phyloP scores from a whole-genome alignment of 2,329 filamentous ascomycete genomes.

The Aspergillus arachidicola region DNA sequence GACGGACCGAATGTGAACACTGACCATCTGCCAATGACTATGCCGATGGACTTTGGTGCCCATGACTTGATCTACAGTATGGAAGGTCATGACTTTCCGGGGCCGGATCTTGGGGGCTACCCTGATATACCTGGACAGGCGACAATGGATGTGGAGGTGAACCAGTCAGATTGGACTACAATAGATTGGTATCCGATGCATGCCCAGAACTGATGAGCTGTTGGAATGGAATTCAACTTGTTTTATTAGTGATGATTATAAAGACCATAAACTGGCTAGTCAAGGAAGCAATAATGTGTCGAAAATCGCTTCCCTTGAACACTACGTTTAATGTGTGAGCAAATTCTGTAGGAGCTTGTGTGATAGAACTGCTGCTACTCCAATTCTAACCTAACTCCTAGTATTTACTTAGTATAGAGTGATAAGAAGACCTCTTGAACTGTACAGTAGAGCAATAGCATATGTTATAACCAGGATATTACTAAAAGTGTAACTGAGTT shows the following conservation, averaged over 20 bases:
- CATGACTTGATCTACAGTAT: neutral
- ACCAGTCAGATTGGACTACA: neutral
- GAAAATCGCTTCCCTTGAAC: neutral
- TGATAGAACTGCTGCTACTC: too few relatives aligned
- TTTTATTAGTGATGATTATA: neutral
- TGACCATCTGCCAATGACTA: neutral
- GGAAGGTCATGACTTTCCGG: neutral
- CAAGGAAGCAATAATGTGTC: neutral
- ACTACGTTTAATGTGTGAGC: neutral
- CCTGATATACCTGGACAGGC: neutral
- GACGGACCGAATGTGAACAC: neutral
- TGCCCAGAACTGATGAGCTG: neutral
- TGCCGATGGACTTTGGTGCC: neutral
- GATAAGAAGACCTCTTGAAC: too few relatives aligned
- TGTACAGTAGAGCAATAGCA: too few relatives aligned
- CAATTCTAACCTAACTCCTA: too few relatives aligned
- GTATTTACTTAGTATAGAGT: too few relatives aligned
- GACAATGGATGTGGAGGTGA: neutral
- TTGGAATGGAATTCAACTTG: neutral
- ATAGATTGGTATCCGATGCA: neutral
- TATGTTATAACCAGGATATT: too few relatives aligned
- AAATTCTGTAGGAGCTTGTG: neutral
- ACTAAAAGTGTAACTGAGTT: too few relatives aligned
- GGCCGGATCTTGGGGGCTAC: neutral
- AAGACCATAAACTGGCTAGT: neutral